Base-by-base conservation (phyloP, 2,329 filamentous ascomycete genomes). In the Fusarium sp. region DNA sequence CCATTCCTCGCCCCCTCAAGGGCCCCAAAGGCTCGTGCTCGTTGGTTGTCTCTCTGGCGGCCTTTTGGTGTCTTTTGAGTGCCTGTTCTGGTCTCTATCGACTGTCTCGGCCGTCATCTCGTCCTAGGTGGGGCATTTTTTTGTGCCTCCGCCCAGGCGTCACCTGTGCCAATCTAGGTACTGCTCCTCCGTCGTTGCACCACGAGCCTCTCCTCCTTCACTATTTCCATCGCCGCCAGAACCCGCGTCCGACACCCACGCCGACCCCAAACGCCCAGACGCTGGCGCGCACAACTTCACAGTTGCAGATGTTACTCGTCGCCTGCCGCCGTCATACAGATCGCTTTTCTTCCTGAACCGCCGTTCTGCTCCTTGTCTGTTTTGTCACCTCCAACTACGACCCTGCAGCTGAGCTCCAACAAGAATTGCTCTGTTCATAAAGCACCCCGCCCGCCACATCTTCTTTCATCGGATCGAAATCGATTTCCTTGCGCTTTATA, bases 81-180 rank as follows among this genome's bases (percentile, higher is more conserved):
- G 64, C 60, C 63, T 61, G 63, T 71, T 72, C 28, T 66, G 56
- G 55, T 66, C 68, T 68, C 59, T 56, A 56, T 75, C 65, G 63
- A 63, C 73, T 77, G 75, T 75, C 74, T 77, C 74, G 70, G 68
- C 75, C 76, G 68, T 74, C 76, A 76, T 77, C 73, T 76, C 71
- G 72, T 74, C 69, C 73, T 68, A 75, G 71, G 76, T 78, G 75
- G 76, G 76, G 74, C 69, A 54, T 71, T 76, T 72, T 71, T 72
- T 71, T 73, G 71, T 77, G 69, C 74, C 74, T 72, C 71, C 72
- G 68, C 69, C 71, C 61, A 75, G 71, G 74, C 74, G 74, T 75
- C 74, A 75, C 74, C 74, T 75, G 72, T 75, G 72, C 74, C 74
- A 75, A 75, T 75, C 74, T 75, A 66, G 63, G 63, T 66, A 73